Evolutionary conservation across 176 grass and related monocot genomes (phyloP), one percentile per base, ranked within the genome.

Genomic region (Juncus effusus): DNA sequence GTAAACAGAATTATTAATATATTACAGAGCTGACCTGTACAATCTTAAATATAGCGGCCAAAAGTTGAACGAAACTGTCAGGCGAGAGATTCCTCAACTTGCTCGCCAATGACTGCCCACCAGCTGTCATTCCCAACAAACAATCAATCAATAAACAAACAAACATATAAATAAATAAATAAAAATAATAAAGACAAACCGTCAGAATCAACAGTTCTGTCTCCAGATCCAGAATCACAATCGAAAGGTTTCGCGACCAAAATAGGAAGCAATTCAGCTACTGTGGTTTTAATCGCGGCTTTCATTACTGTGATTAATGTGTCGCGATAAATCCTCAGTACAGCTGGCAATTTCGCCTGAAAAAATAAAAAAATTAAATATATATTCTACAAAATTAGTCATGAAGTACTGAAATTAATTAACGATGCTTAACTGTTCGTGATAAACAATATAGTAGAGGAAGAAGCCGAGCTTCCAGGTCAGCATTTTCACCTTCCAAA

Each of bases 251-350:
- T 82, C 12, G 89, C 79, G 67, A 84, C 72, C 62, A 93, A 89
- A 65, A 94, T 72, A 54, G 89, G 95, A 76, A 99, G 95, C 53
- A 93, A 82, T 50, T 89, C 89, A 28, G 95, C 95, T 7, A 99
- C 89, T 62, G 83, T 99, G 62, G 89, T 80, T 83, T 99, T 99
- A 42, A 99, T 93, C 82, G 95, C 82, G 63, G 95, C 86, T 80
- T 91, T 99, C 95, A 94, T 99, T 76, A 91, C 82, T 82, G 86
- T 90, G 62, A 99, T 90, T 69, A 99, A 85, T 60, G 95, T 93
- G 73, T 99, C 95, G 40, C 95, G 89, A 53, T 99, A 99, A 58
- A 89, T 84, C 80, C 83, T 99, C 68, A 99, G 80, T 40, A 87
- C 88, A 50, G 57, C 76, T 39, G 95, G 95, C 81, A 99, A 81